Conservation (phyloP, 2,329 filamentous ascomycete genomes). For the Dendryphion nanum region DNA sequence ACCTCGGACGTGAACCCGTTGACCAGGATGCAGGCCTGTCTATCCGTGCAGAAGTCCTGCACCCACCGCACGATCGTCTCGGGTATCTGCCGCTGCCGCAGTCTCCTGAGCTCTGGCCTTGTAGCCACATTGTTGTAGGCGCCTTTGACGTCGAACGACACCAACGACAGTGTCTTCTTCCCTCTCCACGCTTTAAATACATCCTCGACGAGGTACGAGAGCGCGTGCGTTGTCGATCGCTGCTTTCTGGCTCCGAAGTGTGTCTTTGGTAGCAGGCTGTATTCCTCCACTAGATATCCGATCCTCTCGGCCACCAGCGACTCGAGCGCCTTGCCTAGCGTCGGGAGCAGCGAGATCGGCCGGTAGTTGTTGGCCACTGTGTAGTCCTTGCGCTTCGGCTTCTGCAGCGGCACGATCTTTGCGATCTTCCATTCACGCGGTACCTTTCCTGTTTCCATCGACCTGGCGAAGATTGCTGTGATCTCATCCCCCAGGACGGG, state of each 20-base stretch:
- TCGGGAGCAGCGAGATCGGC: constrained; percentile 29
- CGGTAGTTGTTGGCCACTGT: constrained; percentile 21
- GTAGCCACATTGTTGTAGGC: too few relatives aligned
- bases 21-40: constrained; percentile 12
- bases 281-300: constrained; percentile 22
- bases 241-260: constrained; percentile 40
- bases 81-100: too few relatives aligned
- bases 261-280: constrained; percentile 33
- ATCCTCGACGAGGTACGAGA: constrained; percentile 22
- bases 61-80: too few relatives aligned
- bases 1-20: constrained; percentile 6
- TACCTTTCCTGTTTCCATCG: not conserved
- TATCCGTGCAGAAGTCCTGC: too few relatives aligned
- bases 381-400: constrained; percentile 21
- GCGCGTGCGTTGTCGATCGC: constrained; percentile 33
- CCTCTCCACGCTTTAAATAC: constrained; percentile 15
- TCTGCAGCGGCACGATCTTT: constrained; percentile 13
- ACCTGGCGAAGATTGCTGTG: not conserved
- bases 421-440: not conserved
- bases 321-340: too few relatives aligned
- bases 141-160: too few relatives aligned
- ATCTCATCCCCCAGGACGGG: too few relatives aligned
- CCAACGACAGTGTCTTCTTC: too few relatives aligned
- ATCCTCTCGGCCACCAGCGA: constrained; percentile 20
- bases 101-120: too few relatives aligned